Conservation (phyloP, 148 eudicot species). For the Nyssa sinensis region DNA sequence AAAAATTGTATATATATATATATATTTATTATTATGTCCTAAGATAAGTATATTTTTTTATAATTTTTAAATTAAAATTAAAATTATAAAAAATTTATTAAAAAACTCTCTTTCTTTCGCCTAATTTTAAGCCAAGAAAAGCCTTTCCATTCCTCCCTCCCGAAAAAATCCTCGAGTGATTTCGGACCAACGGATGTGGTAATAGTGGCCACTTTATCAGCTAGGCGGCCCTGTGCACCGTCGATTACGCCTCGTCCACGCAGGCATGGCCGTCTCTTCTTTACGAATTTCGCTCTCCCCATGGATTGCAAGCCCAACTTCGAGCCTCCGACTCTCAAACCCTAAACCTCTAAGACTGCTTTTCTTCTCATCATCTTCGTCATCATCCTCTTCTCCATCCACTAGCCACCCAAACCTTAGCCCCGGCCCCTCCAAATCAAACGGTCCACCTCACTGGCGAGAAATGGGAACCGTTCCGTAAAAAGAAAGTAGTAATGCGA, state of each 20-base stretch:
- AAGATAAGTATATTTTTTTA: too few species aligned
- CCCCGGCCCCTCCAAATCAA: conserved; percentile 9
- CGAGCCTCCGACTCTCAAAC: conserved; percentile 12
- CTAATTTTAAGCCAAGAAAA: too few species aligned
- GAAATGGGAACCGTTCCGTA: conserved; percentile 72
- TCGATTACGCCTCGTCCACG: not conserved
- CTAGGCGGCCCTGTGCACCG: too few species aligned
- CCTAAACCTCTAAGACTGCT: conserved; percentile 1
- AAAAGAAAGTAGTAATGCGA: conserved; percentile 94
- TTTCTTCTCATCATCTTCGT: conserved; percentile 8
- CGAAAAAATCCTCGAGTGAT: too few species aligned
- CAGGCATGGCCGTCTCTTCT: conserved; percentile 12
- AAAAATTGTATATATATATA: too few species aligned
- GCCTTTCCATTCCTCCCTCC: too few species aligned
- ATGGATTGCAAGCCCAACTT: conserved; percentile 12
- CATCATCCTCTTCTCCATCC: not conserved
- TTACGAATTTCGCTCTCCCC: conserved; percentile 20
- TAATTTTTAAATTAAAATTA: too few species aligned
- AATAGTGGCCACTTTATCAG: too few species aligned
- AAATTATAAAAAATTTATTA: too few species aligned
- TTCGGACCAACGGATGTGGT: too few species aligned
- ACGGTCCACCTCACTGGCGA: not conserved
- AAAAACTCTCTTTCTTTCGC: too few species aligned
- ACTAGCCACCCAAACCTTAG: not conserved
- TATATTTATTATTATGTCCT: too few species aligned